Base-by-base conservation (phyloP, 805 yeast species). In the Saturnispora gosingensis region DNA sequence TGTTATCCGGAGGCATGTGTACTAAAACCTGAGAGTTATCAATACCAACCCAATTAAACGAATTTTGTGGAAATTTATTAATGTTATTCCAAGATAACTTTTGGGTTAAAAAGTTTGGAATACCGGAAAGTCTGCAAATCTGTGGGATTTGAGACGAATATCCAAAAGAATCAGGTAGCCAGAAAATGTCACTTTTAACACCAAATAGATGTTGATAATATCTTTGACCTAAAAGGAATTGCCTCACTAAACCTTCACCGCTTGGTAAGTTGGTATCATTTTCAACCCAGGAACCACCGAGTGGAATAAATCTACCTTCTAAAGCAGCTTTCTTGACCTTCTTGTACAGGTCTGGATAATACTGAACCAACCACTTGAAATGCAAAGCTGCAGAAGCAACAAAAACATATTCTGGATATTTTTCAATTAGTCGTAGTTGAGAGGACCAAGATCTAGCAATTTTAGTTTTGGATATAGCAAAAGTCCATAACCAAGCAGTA, bases 401-500 rank as follows among this genome's bases (percentile, higher is more conserved):
- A 69, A 91, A 91, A 22, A 82, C 81, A 64, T 88, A 90, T 70
- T 93, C 99, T 0, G 98, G 97, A 59, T 88, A 91, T 58, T 81
- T 74, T 50, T 88, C 91, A 61, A 93, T 79, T 46, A 93, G 68
- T 50, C 88, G 83, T 48, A 91, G 72, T 70, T 91, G 99, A 9
- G 96, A 81, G 0, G 96, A 83, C 98, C 98, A 91, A 5, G 96
- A 88, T 57, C 99, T 77, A 2, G 90, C 96, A 51, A 91, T 80
- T 64, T 91, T 91, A 49, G 98, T 78, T 59, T 86, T 83, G 1
- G 98, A 88, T 65, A 93, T 97, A 2, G 96, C 97, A 72, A 85
- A 91, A n/a, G 97, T 98, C 99, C 99, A 91, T 53, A 89, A 74
- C 99, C 99, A 91, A 15, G 98, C 98, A 16, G 98, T 91, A 63